Base-by-base conservation (phyloP, 176 grass and related monocot species). In the Pontederia crassipes region DNA sequence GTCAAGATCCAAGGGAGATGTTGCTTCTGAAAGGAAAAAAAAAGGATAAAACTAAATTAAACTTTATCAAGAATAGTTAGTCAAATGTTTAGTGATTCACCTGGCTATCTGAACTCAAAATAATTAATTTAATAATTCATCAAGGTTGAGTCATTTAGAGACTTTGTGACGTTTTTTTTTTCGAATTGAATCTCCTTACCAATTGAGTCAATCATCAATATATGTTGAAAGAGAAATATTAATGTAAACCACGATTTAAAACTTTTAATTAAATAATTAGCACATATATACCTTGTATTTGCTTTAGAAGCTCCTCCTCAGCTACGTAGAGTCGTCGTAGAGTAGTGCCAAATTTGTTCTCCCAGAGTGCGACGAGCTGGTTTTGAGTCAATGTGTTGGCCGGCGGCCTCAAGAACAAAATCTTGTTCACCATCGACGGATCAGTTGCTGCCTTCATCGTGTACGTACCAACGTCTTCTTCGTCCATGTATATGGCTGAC, bases 401-500 rank as follows among this genome's bases (percentile, higher is more conserved):
- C 3, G 62, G 12, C 4, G 11, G 62, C 24, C 62, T 65, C 4
- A 65, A 11, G 28, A 50, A 51, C 2, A 65, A 17, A 29, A 28
- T 20, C 46, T 51, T 65, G 62, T 65, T 65, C 48, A 29, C 8
- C 4, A 48, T 65, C 9, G 47, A 28, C 15, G 62, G 62, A 51
- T 65, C 62, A 28, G 15, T 24, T 46, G 15, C 62, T 50, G 45
- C 62, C 49, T 65, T 65, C 8, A 65, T 27, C 0, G 62, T 65
- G 46, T 50, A 65, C 24, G 62, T 65, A 0, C 62, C 62, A 2
- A 65, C 49, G 62, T 65, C 62, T 8, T 65, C 62, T 65, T 65
- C 62, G 8, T 65, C 13, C 4, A 65, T 17, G 26, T 49, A 65
- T 11, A 65, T 49, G 26, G 5, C 62, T 65, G 46, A 53, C 14